Evolutionary conservation across 352 stramenopile species (phyloP), one percentile per base, ranked within the genome.

Genomic region (Pythium monospermum): DNA sequence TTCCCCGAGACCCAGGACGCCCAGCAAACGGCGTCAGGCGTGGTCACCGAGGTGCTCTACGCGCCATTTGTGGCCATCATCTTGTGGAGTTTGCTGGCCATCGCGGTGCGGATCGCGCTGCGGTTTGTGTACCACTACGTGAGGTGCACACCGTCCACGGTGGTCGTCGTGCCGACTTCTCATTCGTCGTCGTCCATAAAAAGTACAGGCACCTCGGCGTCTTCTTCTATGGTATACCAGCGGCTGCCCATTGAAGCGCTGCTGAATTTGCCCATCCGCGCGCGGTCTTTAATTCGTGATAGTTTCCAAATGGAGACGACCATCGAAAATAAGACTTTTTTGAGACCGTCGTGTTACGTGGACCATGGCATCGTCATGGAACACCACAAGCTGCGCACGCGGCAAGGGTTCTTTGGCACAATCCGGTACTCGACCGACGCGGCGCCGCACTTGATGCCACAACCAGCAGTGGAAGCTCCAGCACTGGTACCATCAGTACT

Each of bases 351-450:
- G 41, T 49, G 23, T 19, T 57, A 49, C n/a, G 38, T 57, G 21
- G 57, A 66, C 39, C 57, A 66, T 26, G 57, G 57, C 18, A 45
- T 66, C 21, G 44, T 66, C 37, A 49, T 66, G 48, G 50, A 53
- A 3, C 30, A 50, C 27, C n/a, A 38, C 37, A 44, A 39, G 32
- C 47, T 66, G 5, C 57, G 57, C 26, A 57, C 50, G 21, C 50
- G 57, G 6, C 43, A 41, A 19, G 57, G 57, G 13, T 60, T 66
- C 38, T 60, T 58, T 19, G 38, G 38, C 8, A 59, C 44, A 30
- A 64, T 64, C 22, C 37, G 26, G 21, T 59, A 52, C 38, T 55
- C 56, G 2, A 49, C 48, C 1, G 42, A 53, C 15, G 44, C 48
- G n/a, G 53, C 49, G 18, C 23, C 27, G 6, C 54, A 62, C 32